Percentiles rank a stretch among this genome's conserved stretches.
phyloP scores from a whole-genome alignment of 2,329 filamentous ascomycete genomes.

The Colletotrichum neosansevieriae region DNA sequence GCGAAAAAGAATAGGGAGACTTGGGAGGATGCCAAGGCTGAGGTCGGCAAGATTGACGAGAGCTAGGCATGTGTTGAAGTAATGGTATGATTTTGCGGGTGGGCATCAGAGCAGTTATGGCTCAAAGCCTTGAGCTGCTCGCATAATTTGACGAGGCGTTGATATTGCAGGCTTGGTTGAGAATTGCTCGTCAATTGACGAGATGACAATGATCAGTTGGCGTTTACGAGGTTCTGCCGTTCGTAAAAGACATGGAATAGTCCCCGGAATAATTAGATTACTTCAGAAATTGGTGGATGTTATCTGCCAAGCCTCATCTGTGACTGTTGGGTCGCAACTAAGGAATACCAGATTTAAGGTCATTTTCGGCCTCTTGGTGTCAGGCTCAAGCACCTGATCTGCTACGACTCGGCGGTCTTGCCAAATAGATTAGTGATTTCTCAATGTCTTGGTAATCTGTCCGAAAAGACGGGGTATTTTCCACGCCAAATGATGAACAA shows the following conservation, averaged over 20 bases:
- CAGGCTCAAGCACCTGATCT: too few relatives aligned
- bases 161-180: constrained; percentile 29
- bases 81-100: constrained; percentile 12
- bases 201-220: constrained; percentile 26
- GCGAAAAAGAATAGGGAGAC: constrained; percentile 90
- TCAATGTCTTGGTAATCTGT: too few relatives aligned
- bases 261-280: constrained; percentile 24
- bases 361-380: too few relatives aligned
- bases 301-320: neutral
- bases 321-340: neutral
- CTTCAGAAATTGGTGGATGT: neutral
- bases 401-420: too few relatives aligned
- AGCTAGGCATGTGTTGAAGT: constrained; percentile 49
- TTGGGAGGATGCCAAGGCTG: constrained; percentile 90
- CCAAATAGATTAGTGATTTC: too few relatives aligned
- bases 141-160: constrained; percentile 38
- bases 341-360: too few relatives aligned
- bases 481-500: too few relatives aligned
- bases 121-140: constrained; percentile 15
- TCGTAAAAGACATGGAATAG: constrained; percentile 34
- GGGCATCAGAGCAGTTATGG: constrained; percentile 23
- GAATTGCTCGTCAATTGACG: constrained; percentile 32
- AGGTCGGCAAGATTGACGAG: constrained; percentile 88
- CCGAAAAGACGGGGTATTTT: too few relatives aligned
- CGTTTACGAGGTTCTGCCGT: constrained; percentile 37